These are phyloP conservation scores for Candida lessepsii DNA, from an alignment of 805 yeast species.

Conservation along the genomic window DNA sequence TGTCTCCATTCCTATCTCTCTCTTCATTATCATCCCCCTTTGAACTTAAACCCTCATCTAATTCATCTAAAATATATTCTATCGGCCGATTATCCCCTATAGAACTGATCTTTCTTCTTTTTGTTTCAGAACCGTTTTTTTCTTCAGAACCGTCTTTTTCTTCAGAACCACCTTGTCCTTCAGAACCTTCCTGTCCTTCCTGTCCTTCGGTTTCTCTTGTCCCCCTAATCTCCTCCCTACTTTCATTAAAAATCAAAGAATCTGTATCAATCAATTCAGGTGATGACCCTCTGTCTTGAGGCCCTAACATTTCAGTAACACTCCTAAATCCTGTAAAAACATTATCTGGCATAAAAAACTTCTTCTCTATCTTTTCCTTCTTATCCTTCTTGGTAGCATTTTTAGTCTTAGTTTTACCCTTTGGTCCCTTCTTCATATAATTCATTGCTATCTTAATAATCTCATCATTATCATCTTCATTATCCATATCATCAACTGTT, in stretches of 20 bases:
- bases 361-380: slow-evolving; percentile 28
- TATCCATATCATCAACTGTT: slow-evolving; percentile 59
- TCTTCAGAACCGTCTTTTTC: too few species aligned
- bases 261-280: slow-evolving; percentile 16
- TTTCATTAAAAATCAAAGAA: slow-evolving; percentile 5
- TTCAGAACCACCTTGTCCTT: too few species aligned
- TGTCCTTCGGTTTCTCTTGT: too few species aligned
- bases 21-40: neutral
- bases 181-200: too few species aligned
- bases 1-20: too few species aligned
- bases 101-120: too few species aligned
- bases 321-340: slow-evolving; percentile 62
- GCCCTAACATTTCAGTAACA: slow-evolving; percentile 27
- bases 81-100: too few species aligned
- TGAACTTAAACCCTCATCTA: neutral
- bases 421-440: slow-evolving; percentile 39
- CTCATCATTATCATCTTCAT: slow-evolving; percentile 61
- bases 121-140: neutral
- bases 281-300: slow-evolving; percentile 3
- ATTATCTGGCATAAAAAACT: slow-evolving; percentile 72
- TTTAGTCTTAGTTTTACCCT: slow-evolving; percentile 5
- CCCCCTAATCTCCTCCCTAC: neutral
- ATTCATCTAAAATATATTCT: neutral
- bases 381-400: neutral
- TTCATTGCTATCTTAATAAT: slow-evolving; percentile 67